Evolutionary conservation across 495 filamentous ascomycete genomes (phyloP).

Genomic region (Penicillium verhagenii): DNA sequence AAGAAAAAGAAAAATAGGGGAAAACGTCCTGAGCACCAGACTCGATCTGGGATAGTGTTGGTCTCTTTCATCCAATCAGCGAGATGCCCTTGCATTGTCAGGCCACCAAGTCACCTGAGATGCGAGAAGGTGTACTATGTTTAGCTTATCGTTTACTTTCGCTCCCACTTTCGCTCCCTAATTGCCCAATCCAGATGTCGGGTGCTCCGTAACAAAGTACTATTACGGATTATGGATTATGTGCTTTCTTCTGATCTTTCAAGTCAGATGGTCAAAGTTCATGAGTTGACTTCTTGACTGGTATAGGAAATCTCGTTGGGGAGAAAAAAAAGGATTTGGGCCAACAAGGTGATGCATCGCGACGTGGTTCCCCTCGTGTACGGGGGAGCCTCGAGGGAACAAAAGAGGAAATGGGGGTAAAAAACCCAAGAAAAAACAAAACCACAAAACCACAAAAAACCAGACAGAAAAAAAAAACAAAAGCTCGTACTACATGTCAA

Average conservation of each 20-base stretch:
- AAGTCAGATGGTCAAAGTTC: slow-evolving; percentile 7
- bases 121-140: slow-evolving; percentile 46
- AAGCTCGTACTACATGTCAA: too few species aligned
- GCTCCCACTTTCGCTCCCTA: too few species aligned
- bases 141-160: slow-evolving; percentile 27
- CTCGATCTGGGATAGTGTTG: neutral
- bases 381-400: neutral
- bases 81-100: slow-evolving; percentile 30
- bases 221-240: too few species aligned
- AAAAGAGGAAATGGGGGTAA: too few species aligned
- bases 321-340: too few species aligned
- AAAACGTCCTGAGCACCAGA: neutral
- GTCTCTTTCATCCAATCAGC: slow-evolving; percentile 21
- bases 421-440: too few species aligned
- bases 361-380: slow-evolving; percentile 1
- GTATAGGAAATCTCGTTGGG: slow-evolving; percentile 4
- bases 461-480: too few species aligned
- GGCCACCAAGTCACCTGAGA: slow-evolving; percentile 33
- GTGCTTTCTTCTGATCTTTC: neutral
- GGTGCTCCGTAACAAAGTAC: too few species aligned
- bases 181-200: too few species aligned
- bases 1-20: neutral
- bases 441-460: too few species aligned
- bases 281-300: slow-evolving; percentile 3
- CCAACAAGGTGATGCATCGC: slow-evolving; percentile 11